Conservation (phyloP, 768 basidiomycete genomes). For the Postia placenta region DNA sequence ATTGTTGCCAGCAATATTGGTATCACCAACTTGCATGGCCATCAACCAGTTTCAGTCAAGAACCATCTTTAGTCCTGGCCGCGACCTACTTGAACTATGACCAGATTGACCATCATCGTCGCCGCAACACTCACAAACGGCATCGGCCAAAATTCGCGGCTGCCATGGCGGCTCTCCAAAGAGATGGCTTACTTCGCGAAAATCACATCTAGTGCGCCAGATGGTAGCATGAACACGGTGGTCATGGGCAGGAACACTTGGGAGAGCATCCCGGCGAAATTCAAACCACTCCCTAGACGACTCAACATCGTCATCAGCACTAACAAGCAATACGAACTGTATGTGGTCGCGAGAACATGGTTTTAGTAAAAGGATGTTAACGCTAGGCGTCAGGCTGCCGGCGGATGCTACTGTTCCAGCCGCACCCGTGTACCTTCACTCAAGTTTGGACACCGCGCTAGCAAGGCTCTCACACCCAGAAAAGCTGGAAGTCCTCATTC, state of each 20-base stretch:
- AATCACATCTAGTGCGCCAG: constrained; percentile 58
- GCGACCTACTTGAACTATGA: constrained; percentile 5
- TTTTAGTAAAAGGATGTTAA: not conserved
- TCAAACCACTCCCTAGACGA: constrained; percentile 72
- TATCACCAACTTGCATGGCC: too few relatives aligned
- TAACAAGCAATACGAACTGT: constrained; percentile 57
- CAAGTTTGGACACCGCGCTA: constrained; percentile 39
- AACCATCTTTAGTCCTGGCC: not conserved
- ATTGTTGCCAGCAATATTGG: too few relatives aligned
- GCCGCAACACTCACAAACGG: constrained; percentile 85
- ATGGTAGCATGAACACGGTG: constrained; percentile 60
- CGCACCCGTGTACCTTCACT: constrained; percentile 29
- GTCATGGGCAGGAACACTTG: constrained; percentile 97
- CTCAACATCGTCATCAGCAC: constrained; percentile 75
- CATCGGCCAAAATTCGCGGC: constrained; percentile 67
- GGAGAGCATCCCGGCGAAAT: constrained; percentile 89
- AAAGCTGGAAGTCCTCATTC: constrained; percentile 22
- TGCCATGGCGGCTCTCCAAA: constrained; percentile 86
- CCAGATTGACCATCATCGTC: constrained; percentile 81
- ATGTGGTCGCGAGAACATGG: constrained; percentile 22
- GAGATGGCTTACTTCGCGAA: constrained; percentile 94
- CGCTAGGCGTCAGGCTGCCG: constrained; percentile 4
- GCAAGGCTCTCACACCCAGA: constrained; percentile 21
- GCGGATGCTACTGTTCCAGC: constrained; percentile 6
- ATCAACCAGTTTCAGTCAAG: too few relatives aligned